Conservation (phyloP, 352 stramenopile genomes). For the Pythium rhizo-oryzae region DNA sequence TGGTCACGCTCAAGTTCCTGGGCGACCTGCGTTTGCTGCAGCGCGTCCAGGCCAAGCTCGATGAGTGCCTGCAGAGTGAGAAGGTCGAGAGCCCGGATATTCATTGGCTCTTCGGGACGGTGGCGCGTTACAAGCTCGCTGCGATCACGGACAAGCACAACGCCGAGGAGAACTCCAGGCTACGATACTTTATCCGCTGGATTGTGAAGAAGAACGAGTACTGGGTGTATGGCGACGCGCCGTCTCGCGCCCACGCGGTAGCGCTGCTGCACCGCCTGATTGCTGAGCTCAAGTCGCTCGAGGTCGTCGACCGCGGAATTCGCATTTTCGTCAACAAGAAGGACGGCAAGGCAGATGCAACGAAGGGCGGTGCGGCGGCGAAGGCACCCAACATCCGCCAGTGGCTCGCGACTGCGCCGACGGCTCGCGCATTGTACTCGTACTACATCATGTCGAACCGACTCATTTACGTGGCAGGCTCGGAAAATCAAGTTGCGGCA, state of each 20-base stretch:
- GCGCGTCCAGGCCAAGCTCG: constrained; percentile 25
- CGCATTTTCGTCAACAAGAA: constrained; percentile 13
- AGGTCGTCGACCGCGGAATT: constrained; percentile 19
- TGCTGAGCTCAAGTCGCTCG: constrained; percentile 18
- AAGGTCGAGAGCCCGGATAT: constrained; percentile 22
- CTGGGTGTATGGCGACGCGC: constrained; percentile 29
- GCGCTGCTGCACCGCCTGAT: constrained; percentile 5
- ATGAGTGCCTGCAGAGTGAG: constrained; percentile 13
- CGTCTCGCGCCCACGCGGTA: neutral
- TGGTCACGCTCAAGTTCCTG: constrained; percentile 34
- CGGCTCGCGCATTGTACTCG: constrained; percentile 8
- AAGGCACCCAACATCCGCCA: neutral
- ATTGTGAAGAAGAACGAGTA: constrained; percentile 28
- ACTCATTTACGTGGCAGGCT: constrained; percentile 8
- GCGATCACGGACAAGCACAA: constrained; percentile 17
- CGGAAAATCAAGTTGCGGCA: constrained; percentile 3
- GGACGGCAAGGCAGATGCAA: neutral
- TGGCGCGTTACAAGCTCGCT: constrained; percentile 16
- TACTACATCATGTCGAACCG: constrained; percentile 8
- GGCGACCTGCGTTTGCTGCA: constrained; percentile 13
- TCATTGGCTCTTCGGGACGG: constrained; percentile 17
- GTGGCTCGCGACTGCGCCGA: constrained; percentile 2
- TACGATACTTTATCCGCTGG: constrained; percentile 28
- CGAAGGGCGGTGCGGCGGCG: neutral
- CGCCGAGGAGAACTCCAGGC: constrained; percentile 1